These are phyloP conservation scores for Chaetomium sp. DNA, from an alignment of 2,329 filamentous ascomycete genomes.

Conservation along the genomic window DNA sequence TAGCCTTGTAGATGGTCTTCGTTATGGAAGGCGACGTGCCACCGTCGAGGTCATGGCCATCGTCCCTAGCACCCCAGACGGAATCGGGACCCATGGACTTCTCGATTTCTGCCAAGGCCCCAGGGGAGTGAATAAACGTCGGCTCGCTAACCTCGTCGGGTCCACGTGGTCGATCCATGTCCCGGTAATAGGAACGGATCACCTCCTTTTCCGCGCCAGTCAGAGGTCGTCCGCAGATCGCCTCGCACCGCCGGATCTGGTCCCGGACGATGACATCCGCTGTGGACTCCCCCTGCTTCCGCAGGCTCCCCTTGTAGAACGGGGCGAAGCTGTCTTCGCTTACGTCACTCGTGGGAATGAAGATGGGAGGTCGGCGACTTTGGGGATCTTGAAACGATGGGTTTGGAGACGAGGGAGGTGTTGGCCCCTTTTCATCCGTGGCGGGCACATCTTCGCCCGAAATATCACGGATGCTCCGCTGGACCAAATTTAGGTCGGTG, in stretches of 20 bases:
- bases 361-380: not conserved
- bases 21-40: not conserved
- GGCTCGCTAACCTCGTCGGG: not conserved
- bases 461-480: not conserved
- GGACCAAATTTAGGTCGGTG: not conserved
- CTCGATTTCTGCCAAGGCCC: not conserved
- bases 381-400: not conserved
- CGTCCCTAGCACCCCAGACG: not conserved
- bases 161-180: not conserved
- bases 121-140: not conserved
- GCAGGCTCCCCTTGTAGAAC: not conserved
- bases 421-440: not conserved
- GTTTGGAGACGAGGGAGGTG: not conserved
- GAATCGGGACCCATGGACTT: too few species aligned
- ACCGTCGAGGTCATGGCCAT: too few species aligned
- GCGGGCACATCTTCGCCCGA: not conserved
- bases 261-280: slow-evolving; percentile 5
- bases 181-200: not conserved
- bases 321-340: not conserved
- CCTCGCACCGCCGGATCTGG: slow-evolving; percentile 14
- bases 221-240: not conserved
- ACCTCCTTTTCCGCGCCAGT: not conserved
- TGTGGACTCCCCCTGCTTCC: not conserved
- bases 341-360: not conserved
- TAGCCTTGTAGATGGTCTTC: not conserved